A percentile compares a stretch with the other conserved stretches of the same genome.
Evolutionary conservation across 2,329 filamentous ascomycete genomes (phyloP).

Genomic region (Ceratocystis harringtonii): DNA sequence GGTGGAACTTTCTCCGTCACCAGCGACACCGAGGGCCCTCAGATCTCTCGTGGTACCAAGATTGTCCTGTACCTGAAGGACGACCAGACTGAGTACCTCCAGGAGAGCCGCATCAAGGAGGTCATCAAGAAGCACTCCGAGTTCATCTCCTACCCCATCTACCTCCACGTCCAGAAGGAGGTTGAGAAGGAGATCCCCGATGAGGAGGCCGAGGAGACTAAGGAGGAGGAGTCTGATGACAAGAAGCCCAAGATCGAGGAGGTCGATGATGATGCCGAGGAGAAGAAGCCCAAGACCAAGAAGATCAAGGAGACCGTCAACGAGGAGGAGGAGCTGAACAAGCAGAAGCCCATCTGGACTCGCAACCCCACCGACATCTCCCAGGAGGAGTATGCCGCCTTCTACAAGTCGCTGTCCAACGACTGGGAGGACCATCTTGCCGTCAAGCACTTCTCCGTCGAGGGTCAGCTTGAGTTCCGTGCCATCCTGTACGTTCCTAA

Average conservation of each 20-base stretch:
- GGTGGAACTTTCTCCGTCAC: conserved; percentile 93
- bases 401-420: conserved; percentile 99
- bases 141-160: conserved; percentile 99
- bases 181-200: conserved; percentile 97
- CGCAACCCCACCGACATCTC: conserved; percentile 92
- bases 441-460: conserved; percentile 99
- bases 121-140: conserved; percentile 99
- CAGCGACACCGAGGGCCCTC: conserved; percentile 80
- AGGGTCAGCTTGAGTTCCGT: conserved; percentile 99
- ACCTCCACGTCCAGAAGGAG: conserved; percentile 99
- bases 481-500: conserved; percentile 99
- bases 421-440: conserved; percentile 99
- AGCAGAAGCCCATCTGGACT: conserved; percentile 99
- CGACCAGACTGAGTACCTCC: conserved; percentile 95
- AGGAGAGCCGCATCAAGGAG: conserved; percentile 99
- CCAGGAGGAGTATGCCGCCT: conserved; percentile 91
- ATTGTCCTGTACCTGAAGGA: conserved; percentile 99
- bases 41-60: conserved; percentile 86
- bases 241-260: conserved; percentile 95
- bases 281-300: conserved; percentile 98
- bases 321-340: conserved; percentile 99
- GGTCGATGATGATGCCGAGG: conserved; percentile 75
- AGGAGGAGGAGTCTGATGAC: conserved; percentile 54
- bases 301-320: conserved; percentile 98
- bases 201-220: conserved; percentile 61